These are phyloP conservation scores for Liquidambar formosana DNA, from an alignment of 164 flowering plant genomes.

Conservation along the genomic window DNA sequence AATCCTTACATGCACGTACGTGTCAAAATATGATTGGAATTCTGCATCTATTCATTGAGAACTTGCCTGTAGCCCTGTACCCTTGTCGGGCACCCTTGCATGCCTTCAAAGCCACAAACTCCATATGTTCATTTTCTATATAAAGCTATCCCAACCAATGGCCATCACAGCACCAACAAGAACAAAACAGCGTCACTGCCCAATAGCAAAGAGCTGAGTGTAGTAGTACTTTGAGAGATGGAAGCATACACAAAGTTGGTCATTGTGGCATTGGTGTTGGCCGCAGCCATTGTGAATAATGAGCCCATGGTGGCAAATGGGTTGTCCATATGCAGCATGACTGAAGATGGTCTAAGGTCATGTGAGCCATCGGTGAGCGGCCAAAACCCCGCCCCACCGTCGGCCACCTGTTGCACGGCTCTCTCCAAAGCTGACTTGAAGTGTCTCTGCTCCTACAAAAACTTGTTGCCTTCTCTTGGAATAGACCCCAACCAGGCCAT, in stretches of 20 bases:
- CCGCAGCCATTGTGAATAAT: slow-evolving; percentile 5
- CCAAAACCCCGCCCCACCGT: slow-evolving; percentile 24
- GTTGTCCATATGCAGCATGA: slow-evolving; percentile 41
- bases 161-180: too few relatives aligned
- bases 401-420: slow-evolving; percentile 41
- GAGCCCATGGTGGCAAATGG: not conserved
- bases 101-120: too few relatives aligned
- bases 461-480: slow-evolving; percentile 28
- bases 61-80: too few relatives aligned
- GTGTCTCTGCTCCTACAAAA: slow-evolving; percentile 45
- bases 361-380: slow-evolving; percentile 44
- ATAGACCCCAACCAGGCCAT: slow-evolving; percentile 44
- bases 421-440: slow-evolving; percentile 31
- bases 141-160: too few relatives aligned
- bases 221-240: slow-evolving; percentile 5
- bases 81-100: too few relatives aligned
- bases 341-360: slow-evolving; percentile 20
- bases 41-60: too few relatives aligned
- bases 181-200: too few relatives aligned
- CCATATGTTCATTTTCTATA: too few relatives aligned
- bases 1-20: too few relatives aligned
- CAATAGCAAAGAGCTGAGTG: too few relatives aligned
- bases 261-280: slow-evolving; percentile 14
- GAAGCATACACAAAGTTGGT: slow-evolving; percentile 17
- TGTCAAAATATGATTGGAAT: too few relatives aligned